Evolutionary conservation across 352 stramenopile species (phyloP), one percentile per base, ranked within the genome.

Genomic region (Phytophthora boehmeriae): DNA sequence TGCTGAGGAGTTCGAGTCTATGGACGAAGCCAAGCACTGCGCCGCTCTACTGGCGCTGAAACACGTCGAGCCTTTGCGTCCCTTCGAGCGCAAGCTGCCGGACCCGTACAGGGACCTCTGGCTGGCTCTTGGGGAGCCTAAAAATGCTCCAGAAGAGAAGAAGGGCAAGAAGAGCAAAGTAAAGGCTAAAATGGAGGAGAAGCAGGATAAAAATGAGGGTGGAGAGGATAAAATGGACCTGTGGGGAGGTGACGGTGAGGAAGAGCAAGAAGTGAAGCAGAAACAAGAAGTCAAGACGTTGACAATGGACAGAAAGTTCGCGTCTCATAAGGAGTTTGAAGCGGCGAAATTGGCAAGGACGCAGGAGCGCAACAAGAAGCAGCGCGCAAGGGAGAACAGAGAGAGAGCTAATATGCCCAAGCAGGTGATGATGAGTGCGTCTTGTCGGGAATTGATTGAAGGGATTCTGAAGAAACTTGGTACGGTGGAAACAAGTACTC

Each of bases 91-190:
- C 34, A 98, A 98, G 55, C 77, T 99, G 11, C 97, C 97, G 5
- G 97, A 99, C 57, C 97, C 96, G 11, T 99, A 98, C 75, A 79
- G 88, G 19, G 88, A 90, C 13, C 88, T 98, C n/a, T 99, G 96
- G 93, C 72, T 95, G 32, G 49, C 67, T 14, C 67, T n/a, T 95
- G 36, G 60, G 54, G 16, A 19, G 13, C 5, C 54, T 32, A 54
- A 54, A 28, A 45, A 20, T 9, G 20, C 19, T 9, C 46, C 46
- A 53, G 43, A 53, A 38, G 44, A 48, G 1, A 51, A 22, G 25
- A 25, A 38, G 23, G 54, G 36, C 23, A 58, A 50, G 19, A 16
- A 39, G 23, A 46, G 6, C 6, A 42, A 59, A 62, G 57, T 14
- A 2, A 8, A 22, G 14, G 56, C 8, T n/a, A 52, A 59, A 8